A percentile compares a stretch with the other conserved stretches of the same genome.
These are phyloP conservation scores for Candida argentea DNA, from an alignment of 805 yeast genomes.

Conservation along the genomic window DNA sequence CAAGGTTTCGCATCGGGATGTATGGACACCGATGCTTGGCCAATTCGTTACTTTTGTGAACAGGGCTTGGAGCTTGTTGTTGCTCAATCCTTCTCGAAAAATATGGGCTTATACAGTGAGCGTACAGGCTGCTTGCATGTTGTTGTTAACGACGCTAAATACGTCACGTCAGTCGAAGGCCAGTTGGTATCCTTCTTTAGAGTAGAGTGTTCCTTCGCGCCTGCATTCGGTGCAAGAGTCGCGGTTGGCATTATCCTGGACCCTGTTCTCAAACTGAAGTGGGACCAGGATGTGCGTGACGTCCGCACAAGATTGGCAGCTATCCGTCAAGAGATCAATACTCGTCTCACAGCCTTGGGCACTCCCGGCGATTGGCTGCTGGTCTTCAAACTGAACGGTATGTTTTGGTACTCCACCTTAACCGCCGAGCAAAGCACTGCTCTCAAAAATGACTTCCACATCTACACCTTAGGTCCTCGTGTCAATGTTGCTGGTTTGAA, in stretches of 20 bases:
- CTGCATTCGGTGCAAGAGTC: slow-evolving; percentile 37
- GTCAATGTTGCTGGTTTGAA: slow-evolving; percentile 38
- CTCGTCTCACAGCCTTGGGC: slow-evolving; percentile 19
- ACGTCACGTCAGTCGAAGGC: slow-evolving; percentile 11
- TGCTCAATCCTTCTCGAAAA: slow-evolving; percentile 31
- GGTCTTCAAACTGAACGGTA: slow-evolving; percentile 27
- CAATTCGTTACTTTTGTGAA: slow-evolving; percentile 23
- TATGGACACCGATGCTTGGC: slow-evolving; percentile 25
- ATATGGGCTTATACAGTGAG: slow-evolving; percentile 32
- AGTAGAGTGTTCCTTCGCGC: slow-evolving; percentile 35
- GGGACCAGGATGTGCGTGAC: slow-evolving; percentile 26
- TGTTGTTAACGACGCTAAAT: slow-evolving; percentile 11
- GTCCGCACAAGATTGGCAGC: slow-evolving; percentile 21
- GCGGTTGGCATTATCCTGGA: slow-evolving; percentile 22
- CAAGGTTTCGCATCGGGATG: slow-evolving; percentile 30
- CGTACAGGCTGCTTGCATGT: slow-evolving; percentile 30
- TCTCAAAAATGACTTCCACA: slow-evolving; percentile 25
- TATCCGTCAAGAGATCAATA: slow-evolving; percentile 19
- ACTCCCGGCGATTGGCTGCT: slow-evolving; percentile 37
- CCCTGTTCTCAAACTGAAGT: slow-evolving; percentile 13
- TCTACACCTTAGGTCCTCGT: slow-evolving; percentile 27
- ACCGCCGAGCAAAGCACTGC: slow-evolving; percentile 20
- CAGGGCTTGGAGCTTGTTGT: slow-evolving; percentile 17
- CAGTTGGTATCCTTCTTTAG: slow-evolving; percentile 25
- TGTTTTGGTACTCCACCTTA: slow-evolving; percentile 37